Evolutionary conservation across 2,329 filamentous ascomycete species (phyloP), one percentile per base, ranked within the genome.

Genomic region (Sarocladium strictum): DNA sequence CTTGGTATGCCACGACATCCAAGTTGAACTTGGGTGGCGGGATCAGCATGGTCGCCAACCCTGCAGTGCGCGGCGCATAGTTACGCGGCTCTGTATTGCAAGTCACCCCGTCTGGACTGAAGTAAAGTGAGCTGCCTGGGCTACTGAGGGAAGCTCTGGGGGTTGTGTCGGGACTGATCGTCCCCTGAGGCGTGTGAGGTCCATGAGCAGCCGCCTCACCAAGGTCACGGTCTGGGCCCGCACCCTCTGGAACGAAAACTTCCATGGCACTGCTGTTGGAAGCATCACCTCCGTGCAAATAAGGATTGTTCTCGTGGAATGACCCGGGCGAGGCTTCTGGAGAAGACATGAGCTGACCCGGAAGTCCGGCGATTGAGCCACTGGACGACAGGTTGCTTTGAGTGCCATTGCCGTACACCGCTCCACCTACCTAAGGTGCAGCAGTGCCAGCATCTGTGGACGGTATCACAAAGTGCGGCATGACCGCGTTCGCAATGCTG

Each of bases 11-110:
- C 1, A 60, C 23, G 5, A 57, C 32, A 32, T 51, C 35, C 6
- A 55, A 29, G 19, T 57, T 49, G 55, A 73, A 74, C 21, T 65
- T 70, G 3, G 73, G 73, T 11, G 73, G 72, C 14, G 71, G 67
- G 32, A 64, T 60, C 26, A 57, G 59, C 3, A 58, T 56, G 32
- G 59, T 55, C 6, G 63, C 57, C n/a, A 61, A 60, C 0, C 62
- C 64, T 26, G 63, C 57, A 6, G 66, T 65, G 4, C 69, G 66
- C 3, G 72, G 72, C 1, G 71, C 69, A 56, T 73, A 73, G 61
- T 70, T 73, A 54, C 70, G 69, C 2, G 73, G 73, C 61, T 75
- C 73, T 0, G 71, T 72, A 23, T 26, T 38, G 17, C 27, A 35
- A 15, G 33, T 23, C 14, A 17, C n/a, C 19, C 45, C 47, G 24